phyloP scores from a whole-genome alignment of 192 early-diverging fungal genomes.

The Entomortierella lignicola region DNA sequence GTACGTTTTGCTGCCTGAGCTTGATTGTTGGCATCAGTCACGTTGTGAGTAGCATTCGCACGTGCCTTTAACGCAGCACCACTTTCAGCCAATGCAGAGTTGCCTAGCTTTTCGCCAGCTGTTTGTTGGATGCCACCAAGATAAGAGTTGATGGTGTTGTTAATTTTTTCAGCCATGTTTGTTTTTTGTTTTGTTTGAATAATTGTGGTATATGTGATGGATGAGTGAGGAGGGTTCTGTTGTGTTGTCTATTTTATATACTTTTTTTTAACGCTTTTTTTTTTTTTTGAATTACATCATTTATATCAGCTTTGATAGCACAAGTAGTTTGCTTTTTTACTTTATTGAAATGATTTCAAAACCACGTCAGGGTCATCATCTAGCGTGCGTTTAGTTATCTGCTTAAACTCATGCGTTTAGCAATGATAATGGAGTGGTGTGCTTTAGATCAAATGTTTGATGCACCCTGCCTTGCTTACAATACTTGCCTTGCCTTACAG shows the following conservation, averaged over 20 bases:
- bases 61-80: slow-evolving; percentile 35
- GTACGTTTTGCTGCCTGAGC: slow-evolving; percentile 11
- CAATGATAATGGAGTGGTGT: too few relatives aligned
- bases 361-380: too few relatives aligned
- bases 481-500: too few relatives aligned
- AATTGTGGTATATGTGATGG: not conserved
- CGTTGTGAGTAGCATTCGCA: slow-evolving; percentile 17
- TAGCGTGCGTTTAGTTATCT: too few relatives aligned
- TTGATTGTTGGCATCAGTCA: slow-evolving; percentile 15
- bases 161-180: slow-evolving; percentile 5
- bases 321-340: too few relatives aligned
- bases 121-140: slow-evolving; percentile 28
- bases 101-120: slow-evolving; percentile 18
- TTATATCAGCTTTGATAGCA: not conserved
- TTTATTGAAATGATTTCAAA: too few relatives aligned
- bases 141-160: slow-evolving; percentile 20
- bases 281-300: not conserved
- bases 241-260: not conserved
- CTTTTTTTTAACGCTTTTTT: not conserved
- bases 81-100: slow-evolving; percentile 14
- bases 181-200: not conserved
- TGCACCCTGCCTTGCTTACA: too few relatives aligned
- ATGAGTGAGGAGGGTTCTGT: not conserved
- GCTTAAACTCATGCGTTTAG: too few relatives aligned
- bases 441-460: too few relatives aligned